These are phyloP conservation scores for Eleusine indica DNA, from an alignment of 176 grass and related monocot species.

Conservation along the genomic window DNA sequence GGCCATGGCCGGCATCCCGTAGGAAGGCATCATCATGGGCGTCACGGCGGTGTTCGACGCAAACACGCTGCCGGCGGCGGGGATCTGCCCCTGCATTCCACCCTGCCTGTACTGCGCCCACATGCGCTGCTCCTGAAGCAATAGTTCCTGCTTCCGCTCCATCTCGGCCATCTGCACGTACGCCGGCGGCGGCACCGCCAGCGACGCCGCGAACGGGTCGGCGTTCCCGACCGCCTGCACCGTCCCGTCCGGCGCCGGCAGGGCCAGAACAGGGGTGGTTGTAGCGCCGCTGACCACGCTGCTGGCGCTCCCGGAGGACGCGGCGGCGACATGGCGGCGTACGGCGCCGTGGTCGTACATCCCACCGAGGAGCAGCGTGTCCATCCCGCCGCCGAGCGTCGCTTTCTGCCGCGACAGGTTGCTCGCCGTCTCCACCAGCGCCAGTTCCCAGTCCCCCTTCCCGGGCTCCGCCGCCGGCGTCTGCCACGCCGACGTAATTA, in stretches of 20 bases:
- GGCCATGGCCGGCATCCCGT: slow-evolving; percentile 56
- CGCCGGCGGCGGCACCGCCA: slow-evolving; percentile 62
- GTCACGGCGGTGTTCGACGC: slow-evolving; percentile 42
- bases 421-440: slow-evolving; percentile 73
- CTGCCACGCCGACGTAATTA: slow-evolving; percentile 65
- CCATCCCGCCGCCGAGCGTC: slow-evolving; percentile 60
- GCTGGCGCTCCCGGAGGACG: slow-evolving; percentile 59
- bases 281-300: slow-evolving; percentile 54
- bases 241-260: slow-evolving; percentile 60
- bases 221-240: slow-evolving; percentile 38
- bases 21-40: slow-evolving; percentile 4
- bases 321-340: slow-evolving; percentile 48
- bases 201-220: slow-evolving; percentile 81
- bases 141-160: slow-evolving; percentile 74
- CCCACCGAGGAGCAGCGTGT: slow-evolving; percentile 66
- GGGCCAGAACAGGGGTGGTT: slow-evolving; percentile 48
- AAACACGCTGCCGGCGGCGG: slow-evolving; percentile 31
- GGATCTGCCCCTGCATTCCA: slow-evolving; percentile 65
- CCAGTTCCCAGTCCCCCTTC: slow-evolving; percentile 84
- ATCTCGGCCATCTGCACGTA: slow-evolving; percentile 91
- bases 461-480: slow-evolving; percentile 60
- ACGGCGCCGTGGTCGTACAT: slow-evolving; percentile 84
- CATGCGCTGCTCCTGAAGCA: slow-evolving; percentile 76
- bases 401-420: slow-evolving; percentile 62
- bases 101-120: slow-evolving; percentile 70